phyloP scores from a whole-genome alignment of 1,139 yeast genomes.

The Geotrichum bryndzae region DNA sequence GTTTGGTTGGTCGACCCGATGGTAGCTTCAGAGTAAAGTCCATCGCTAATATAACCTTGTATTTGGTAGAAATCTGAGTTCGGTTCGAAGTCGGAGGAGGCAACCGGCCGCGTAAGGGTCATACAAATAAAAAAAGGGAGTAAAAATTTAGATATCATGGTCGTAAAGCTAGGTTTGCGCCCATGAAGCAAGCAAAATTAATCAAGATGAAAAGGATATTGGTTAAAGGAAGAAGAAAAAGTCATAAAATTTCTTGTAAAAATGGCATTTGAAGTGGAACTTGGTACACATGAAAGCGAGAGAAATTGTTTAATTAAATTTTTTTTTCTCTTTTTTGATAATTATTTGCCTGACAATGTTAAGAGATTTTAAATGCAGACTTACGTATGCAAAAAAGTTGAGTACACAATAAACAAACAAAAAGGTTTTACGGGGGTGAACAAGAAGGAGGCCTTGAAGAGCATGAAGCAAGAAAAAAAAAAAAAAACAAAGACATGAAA shows the following conservation, averaged over 20 bases:
- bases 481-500: too few relatives aligned
- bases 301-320: not conserved
- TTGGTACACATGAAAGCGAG: not conserved
- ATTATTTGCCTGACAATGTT: not conserved
- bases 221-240: not conserved
- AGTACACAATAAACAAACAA: too few relatives aligned
- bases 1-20: slow-evolving; percentile 4
- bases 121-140: not conserved
- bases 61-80: not conserved
- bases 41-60: slow-evolving; percentile 1
- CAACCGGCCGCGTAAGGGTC: not conserved
- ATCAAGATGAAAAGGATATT: not conserved
- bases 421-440: too few relatives aligned
- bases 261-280: not conserved
- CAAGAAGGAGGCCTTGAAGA: too few relatives aligned
- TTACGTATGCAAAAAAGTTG: not conserved
- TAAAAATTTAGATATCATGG: not conserved
- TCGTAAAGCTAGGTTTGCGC: not conserved
- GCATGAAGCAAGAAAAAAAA: too few relatives aligned
- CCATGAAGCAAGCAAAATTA: not conserved
- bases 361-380: not conserved
- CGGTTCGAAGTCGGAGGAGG: not conserved
- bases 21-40: slow-evolving; percentile 1
- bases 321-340: too few relatives aligned
- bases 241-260: not conserved